Percentiles rank a stretch among this genome's conserved stretches.
Evolutionary conservation across 2,329 filamentous ascomycete genomes (phyloP).

Genomic region (Paraconiothyrium sp.): DNA sequence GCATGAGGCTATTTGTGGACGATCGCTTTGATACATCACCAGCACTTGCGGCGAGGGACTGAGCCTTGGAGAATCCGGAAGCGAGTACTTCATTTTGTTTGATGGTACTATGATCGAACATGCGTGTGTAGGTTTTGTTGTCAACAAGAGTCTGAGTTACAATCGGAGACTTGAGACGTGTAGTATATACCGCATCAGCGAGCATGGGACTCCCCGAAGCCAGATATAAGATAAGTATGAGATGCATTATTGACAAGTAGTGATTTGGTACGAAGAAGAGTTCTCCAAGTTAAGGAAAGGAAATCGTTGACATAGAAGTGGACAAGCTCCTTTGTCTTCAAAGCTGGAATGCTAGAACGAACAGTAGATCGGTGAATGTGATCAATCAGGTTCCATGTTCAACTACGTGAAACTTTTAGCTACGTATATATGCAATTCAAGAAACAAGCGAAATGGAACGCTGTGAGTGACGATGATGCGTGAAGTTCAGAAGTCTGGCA

Average conservation of each 20-base stretch:
- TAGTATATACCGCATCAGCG: slow-evolving; percentile 7
- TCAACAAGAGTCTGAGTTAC: slow-evolving; percentile 14
- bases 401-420: background rate
- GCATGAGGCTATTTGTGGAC: background rate
- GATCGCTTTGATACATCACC: background rate
- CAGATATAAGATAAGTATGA: background rate
- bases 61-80: slow-evolving; percentile 1
- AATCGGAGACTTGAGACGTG: background rate
- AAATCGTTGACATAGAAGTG: background rate
- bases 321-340: background rate
- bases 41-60: background rate
- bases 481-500: slow-evolving; percentile 15
- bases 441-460: background rate
- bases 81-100: background rate
- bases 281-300: background rate
- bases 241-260: background rate
- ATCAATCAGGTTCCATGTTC: background rate
- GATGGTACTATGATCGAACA: background rate
- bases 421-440: slow-evolving; percentile 4
- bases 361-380: background rate
- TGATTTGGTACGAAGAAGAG: no score
- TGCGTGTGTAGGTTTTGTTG: slow-evolving; percentile 8
- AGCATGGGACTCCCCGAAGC: slow-evolving; percentile 6
- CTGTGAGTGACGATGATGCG: background rate
- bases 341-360: background rate